A percentile compares a stretch with the other conserved stretches of the same genome.
Conservation (phyloP, 768 basidiomycete species). For the Hypsizygus marmoreus region DNA sequence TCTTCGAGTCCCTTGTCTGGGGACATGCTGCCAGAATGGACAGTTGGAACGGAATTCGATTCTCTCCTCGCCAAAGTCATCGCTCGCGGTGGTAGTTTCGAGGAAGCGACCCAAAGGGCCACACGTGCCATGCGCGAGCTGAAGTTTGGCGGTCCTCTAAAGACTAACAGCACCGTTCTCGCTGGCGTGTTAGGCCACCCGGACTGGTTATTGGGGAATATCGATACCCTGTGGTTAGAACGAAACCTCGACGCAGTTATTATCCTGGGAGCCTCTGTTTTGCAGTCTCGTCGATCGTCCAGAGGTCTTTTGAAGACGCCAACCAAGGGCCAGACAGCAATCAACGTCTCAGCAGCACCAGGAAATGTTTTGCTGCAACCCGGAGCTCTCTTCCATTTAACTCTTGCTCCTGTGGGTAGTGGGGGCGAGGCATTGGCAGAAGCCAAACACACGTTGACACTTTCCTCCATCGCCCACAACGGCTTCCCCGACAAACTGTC, state of each 20-base stretch:
- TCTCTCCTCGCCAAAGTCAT: constrained; percentile 86
- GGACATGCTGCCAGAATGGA: constrained; percentile 36
- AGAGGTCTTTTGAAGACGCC: background rate
- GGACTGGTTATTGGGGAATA: constrained; percentile 29
- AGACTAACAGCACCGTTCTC: constrained; percentile 35
- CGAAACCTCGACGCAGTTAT: constrained; percentile 26
- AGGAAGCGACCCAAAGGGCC: constrained; percentile 83
- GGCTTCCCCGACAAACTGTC: constrained; percentile 37
- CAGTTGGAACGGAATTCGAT: constrained; percentile 77
- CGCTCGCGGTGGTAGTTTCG: constrained; percentile 77
- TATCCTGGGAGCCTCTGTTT: constrained; percentile 15
- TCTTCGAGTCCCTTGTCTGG: constrained; percentile 57
- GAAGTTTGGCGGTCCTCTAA: constrained; percentile 60
- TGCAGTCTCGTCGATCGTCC: background rate
- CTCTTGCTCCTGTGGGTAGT: constrained; percentile 23
- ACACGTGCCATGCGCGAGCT: constrained; percentile 81
- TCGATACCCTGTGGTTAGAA: constrained; percentile 43
- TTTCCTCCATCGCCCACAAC: constrained; percentile 35
- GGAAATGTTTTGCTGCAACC: constrained; percentile 30
- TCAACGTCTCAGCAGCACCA: background rate
- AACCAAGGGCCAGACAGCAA: background rate
- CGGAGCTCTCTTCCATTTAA: constrained; percentile 36
- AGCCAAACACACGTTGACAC: constrained; percentile 31
- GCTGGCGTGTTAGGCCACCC: constrained; percentile 31
- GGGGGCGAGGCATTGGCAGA: background rate